Base-by-base conservation (phyloP, 2,329 filamentous ascomycete species). In the Nigrospora sphaerica region DNA sequence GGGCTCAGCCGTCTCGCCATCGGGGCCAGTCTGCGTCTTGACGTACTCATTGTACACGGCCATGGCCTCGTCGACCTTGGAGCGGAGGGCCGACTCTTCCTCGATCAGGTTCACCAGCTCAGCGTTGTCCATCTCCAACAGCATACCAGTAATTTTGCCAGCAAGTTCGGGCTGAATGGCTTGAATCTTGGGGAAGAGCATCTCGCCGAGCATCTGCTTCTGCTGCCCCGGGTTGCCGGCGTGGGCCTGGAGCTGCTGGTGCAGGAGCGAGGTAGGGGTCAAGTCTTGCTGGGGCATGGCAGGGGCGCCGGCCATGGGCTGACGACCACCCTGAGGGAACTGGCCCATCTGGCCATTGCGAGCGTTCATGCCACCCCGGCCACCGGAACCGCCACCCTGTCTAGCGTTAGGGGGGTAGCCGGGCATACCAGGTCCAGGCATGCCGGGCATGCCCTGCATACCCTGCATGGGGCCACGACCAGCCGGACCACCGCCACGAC, bases 71-170 rank as follows among this genome's bases (percentile, higher is more conserved):
- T 95, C 89, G 50, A 98, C 93, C 85, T 98, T 98, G 68, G 85
- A 81, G 66, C 89, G 88, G 49, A 98, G 85, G 65, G 91, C 88
- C 58, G 75, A 73, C 41, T 96, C 90, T 63, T 97, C 90, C 65
- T 92, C 88, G 57, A 95, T 89, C 54, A 98, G 81, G 72, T 88
- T 88, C 64, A 98, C 80, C 60, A 98, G 77, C 76, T 98, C 93
- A 48, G 78, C 68, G 72, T 97, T 97, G 62, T 97, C 93, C 93
- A 98, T 98, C 81, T 98, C 93, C 61, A 98, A 74, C 61, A 98
- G 86, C 93, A 98, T 98, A 73, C 93, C 93, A 52, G 93, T 98
- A 69, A 98, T 97, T 85, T 98, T 98, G 66, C 93, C 93, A 52
- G 93, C 93, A 62, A 98, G 79, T 61, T 96, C 91, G 50, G 90